A percentile compares a stretch with the other conserved stretches of the same genome.
Conservation (phyloP, 192 early-diverging fungal species). For the Coemansia sp. region DNA sequence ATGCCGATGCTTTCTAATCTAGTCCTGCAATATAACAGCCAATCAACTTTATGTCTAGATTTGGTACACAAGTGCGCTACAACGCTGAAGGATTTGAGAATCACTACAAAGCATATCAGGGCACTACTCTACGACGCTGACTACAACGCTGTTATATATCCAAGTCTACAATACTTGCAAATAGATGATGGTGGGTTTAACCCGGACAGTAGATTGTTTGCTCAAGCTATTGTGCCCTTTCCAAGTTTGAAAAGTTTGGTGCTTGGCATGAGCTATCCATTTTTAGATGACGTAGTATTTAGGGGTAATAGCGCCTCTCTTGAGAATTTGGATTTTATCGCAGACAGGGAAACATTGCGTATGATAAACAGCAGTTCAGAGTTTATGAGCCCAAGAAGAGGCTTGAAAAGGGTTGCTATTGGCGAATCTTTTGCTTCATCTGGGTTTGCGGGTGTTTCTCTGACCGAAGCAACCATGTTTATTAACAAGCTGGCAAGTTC, state of each 20-base stretch:
- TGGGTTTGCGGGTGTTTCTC: neutral
- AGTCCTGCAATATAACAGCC: neutral
- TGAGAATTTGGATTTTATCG: neutral
- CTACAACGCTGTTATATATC: neutral
- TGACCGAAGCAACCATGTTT: neutral
- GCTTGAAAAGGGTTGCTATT: neutral
- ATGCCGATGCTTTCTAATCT: neutral
- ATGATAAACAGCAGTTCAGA: neutral
- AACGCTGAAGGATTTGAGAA: neutral
- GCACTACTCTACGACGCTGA: neutral
- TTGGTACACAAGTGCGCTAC: neutral
- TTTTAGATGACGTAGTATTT: conserved; percentile 5
- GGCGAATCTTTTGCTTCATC: neutral
- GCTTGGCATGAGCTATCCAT: neutral
- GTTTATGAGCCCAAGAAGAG: neutral
- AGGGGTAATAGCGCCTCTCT: conserved; percentile 5
- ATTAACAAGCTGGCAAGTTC: neutral
- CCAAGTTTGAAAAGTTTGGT: neutral
- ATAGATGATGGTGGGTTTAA: neutral
- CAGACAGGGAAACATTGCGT: neutral
- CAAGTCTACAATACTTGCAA: conserved; percentile 2
- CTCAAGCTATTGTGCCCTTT: conserved; percentile 2
- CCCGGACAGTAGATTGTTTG: neutral
- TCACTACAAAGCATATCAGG: neutral
- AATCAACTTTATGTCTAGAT: neutral